Evolutionary conservation across 2,329 filamentous ascomycete genomes (phyloP), one percentile per base, ranked within the genome.

Genomic region (Westerdykella sp.): DNA sequence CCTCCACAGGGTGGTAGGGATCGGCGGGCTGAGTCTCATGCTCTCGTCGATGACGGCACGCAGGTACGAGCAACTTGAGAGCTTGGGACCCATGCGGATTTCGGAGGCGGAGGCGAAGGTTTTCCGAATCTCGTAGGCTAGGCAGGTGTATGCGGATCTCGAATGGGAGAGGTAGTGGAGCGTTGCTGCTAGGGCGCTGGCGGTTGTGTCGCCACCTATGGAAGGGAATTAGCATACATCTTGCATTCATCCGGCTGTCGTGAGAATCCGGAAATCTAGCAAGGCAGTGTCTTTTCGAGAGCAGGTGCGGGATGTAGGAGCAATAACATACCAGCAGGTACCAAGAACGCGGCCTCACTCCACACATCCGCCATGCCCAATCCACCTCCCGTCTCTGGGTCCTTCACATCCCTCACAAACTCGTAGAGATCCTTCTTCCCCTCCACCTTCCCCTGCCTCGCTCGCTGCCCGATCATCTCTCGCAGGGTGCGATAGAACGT

Each of bases 361-460:
- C 50, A 51, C 14, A 54, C n/a, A 10, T 54, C 46, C 6, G 37
- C 4, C 7, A n/a, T 11, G 25, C 39, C 23, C 16, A 51, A 16
- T 2, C 40, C 42, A 15, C 43, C 14, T 2, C 64, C 57, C 6
- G 65, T 65, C 45, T 69, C 54, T 3, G 65, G 60, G 54, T 73
- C 60, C 50, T 65, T 62, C 46, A 63, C 58, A 40, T 67, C 51
- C 34, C 64, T 48, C 3, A 69, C 54, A 56, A 70, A 56, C 41
- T 67, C 56, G 51, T 65, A 65, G 40, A 71, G 64, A 49, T 71
- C 70, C 25, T 63, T 25, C 14, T 37, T 40, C 14, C 37, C 40
- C 13, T 46, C 31, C 15, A 36, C 34, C 23, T 30, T 32, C 10
- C 30, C 31, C 1, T 40, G 48, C 39, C 44, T 39, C 10, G 30